These are phyloP conservation scores for Raffaelea deltoideospora DNA, from an alignment of 2,329 filamentous ascomycete species.

Conservation along the genomic window DNA sequence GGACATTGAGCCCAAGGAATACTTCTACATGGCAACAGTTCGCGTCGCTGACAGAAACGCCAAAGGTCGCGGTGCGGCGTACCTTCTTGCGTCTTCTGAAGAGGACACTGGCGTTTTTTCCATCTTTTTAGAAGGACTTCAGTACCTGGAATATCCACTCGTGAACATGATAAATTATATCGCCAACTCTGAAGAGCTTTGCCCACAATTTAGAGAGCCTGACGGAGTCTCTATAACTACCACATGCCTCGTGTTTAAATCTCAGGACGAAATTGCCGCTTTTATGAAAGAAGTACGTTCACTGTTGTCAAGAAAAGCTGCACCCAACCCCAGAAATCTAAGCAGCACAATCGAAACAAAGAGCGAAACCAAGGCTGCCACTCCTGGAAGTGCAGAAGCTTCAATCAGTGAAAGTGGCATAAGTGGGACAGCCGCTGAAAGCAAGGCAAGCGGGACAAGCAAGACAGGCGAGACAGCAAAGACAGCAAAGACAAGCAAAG, in stretches of 20 bases:
- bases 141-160: conserved; percentile 8
- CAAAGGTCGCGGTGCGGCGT: conserved; percentile 4
- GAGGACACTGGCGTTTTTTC: conserved; percentile 2
- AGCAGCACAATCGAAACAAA: too few species aligned
- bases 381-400: too few species aligned
- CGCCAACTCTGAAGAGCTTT: conserved; percentile 3
- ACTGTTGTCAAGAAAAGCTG: not conserved
- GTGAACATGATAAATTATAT: conserved; percentile 9
- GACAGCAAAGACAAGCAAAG: too few species aligned
- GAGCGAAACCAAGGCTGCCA: too few species aligned
- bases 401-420: not conserved
- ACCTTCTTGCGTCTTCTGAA: conserved; percentile 1
- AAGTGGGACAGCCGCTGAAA: too few species aligned
- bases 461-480: too few species aligned
- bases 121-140: conserved; percentile 6
- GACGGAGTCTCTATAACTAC: conserved; percentile 7
- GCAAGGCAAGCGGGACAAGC: too few species aligned
- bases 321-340: not conserved
- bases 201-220: conserved; percentile 7
- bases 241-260: conserved; percentile 3
- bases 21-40: conserved; percentile 4
- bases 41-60: conserved; percentile 5
- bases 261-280: conserved; percentile 3
- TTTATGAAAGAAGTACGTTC: conserved; percentile 6
- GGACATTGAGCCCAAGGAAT: not conserved